Evolutionary conservation across 495 filamentous ascomycete species (phyloP), one percentile per base, ranked within the genome.

Genomic region (Baudoinia panamericana): DNA sequence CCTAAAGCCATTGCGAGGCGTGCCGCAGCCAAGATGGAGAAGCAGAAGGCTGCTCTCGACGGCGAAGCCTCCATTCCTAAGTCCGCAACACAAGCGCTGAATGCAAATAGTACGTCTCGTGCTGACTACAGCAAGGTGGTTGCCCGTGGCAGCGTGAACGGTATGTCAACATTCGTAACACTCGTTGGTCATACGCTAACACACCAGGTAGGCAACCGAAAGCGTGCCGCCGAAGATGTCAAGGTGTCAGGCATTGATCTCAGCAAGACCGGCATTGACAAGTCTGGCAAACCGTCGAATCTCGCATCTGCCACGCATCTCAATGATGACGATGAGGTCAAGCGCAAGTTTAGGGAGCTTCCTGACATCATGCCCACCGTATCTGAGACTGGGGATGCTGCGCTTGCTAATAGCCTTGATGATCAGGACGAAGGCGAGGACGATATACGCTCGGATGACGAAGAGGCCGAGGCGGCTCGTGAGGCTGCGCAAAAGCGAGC

Each of bases 201-300:
- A 6, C 24, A 20, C 12, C 5, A 21, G 17, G 10, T 23, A 41
- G 36, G 28, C 41, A 38, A 57, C 48, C 56, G 58, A 22, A 58
- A 72, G 41, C 66, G 70, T 28, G 21, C 52, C 11, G 75, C 84
- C 58, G 71, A 74, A 36, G 68, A 73, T 45, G 69, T 76, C 33
- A 86, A 86, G 56, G 68, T 90, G 23, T 82, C 82, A 51, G 78
- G 79, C 10, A 94, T 95, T 54, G 87, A 84, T 0, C 72, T 96
- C 36, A 75, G 76, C 44, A 75, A 56, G 15, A 58, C 66, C 35
- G 82, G 84, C 38, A 47, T 60, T 10, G 84, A 86, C 12, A 84
- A 81, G 46, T 54, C 70, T 30, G 24, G 5, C 24, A 26, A 30
- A 11, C 16, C 28, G 26, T 7, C 36, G 15, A 21, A 4, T 23